These are phyloP conservation scores for Gomphus sp. DNA, from an alignment of 1,284 basidiomycete species.

Conservation along the genomic window DNA sequence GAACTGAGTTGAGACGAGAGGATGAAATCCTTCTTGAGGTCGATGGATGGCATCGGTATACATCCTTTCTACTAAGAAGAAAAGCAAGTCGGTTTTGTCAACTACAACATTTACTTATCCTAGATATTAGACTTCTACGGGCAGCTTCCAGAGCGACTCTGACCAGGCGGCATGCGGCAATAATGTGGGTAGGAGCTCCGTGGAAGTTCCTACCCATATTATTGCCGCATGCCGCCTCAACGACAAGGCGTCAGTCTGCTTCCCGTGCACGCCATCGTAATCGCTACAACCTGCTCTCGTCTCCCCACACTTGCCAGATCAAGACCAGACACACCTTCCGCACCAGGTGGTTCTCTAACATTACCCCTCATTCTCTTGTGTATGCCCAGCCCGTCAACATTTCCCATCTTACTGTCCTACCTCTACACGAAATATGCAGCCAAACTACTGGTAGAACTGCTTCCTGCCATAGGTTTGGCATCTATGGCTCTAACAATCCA, in stretches of 20 bases:
- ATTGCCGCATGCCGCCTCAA: slow-evolving; percentile 8
- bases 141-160: slow-evolving; percentile 35
- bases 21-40: too few relatives aligned
- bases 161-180: slow-evolving; percentile 4
- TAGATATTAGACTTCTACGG: slow-evolving; percentile 27
- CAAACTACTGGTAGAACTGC: slow-evolving; percentile 12
- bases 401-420: slow-evolving; percentile 14
- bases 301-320: slow-evolving; percentile 9
- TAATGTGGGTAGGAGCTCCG: too few relatives aligned
- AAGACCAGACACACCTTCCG: slow-evolving; percentile 9
- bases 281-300: slow-evolving; percentile 12
- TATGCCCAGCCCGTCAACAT: slow-evolving; percentile 14
- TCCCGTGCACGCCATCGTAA: slow-evolving; percentile 13
- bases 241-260: slow-evolving; percentile 5
- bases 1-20: too few relatives aligned
- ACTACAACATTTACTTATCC: slow-evolving; percentile 4
- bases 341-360: slow-evolving; percentile 16
- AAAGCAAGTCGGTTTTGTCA: slow-evolving; percentile 3
- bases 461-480: background rate
- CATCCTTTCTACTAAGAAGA: too few relatives aligned
- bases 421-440: slow-evolving; percentile 16
- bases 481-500: background rate
- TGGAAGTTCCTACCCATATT: slow-evolving; percentile 13
- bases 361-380: slow-evolving; percentile 16
- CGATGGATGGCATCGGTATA: too few relatives aligned